Percentiles rank a stretch among this genome's conserved stretches.
These are phyloP conservation scores for Tulasnella sp. DNA, from an alignment of 768 basidiomycete genomes.

Conservation along the genomic window DNA sequence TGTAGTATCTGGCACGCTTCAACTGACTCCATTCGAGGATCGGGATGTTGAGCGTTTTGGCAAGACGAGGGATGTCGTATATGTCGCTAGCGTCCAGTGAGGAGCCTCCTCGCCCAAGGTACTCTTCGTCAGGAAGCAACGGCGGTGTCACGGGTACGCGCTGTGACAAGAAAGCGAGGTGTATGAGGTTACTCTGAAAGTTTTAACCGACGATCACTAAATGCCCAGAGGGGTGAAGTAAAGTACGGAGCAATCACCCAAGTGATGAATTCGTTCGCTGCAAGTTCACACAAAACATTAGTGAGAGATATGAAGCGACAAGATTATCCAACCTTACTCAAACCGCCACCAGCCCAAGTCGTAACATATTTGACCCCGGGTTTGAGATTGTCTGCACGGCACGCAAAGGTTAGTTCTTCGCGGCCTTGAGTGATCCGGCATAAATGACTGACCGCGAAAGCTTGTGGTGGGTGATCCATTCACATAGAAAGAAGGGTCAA, in stretches of 20 bases:
- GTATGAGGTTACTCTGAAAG: neutral
- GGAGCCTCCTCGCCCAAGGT: neutral
- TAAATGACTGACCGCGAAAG: neutral
- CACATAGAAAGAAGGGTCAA: neutral
- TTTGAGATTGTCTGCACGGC: neutral
- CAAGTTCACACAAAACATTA: neutral
- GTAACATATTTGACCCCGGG: neutral
- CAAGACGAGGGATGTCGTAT: constrained; percentile 1
- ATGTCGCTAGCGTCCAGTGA: neutral
- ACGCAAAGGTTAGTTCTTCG: neutral
- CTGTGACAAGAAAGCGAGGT: neutral
- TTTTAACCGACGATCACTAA: neutral
- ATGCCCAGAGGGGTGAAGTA: no score
- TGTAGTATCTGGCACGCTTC: neutral
- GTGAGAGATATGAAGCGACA: neutral
- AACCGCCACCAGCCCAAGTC: neutral
- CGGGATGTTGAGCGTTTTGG: neutral
- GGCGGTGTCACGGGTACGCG: neutral
- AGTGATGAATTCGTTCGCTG: neutral
- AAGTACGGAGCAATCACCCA: neutral
- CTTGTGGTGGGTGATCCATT: neutral
- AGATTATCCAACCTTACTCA: neutral
- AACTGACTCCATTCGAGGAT: constrained; percentile 10
- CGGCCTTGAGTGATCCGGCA: neutral
- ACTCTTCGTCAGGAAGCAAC: constrained; percentile 20